Evolutionary conservation across 805 yeast species (phyloP), one percentile per base, ranked within the genome.

Genomic region (Ogataea glucozyma): DNA sequence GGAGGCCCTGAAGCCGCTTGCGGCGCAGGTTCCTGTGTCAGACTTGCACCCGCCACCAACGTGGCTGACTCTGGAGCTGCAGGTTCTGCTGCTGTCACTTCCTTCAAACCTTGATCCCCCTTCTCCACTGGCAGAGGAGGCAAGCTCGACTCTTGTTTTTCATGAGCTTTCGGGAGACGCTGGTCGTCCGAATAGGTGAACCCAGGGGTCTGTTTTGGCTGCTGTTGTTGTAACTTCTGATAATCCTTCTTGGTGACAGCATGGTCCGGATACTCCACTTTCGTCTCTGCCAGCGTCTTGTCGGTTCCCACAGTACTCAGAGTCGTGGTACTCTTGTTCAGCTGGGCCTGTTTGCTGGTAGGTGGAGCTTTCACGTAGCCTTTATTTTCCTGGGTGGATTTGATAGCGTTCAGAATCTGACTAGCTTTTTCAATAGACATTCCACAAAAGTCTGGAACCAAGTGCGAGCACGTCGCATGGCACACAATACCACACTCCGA

Each of bases 391-490:
- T 78, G 77, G 2, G 97, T 81, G 31, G 83, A 78, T 60, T 85
- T 84, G 59, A 91, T 89, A 8, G 97, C 88, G 43, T 77, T 78
- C 45, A 93, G 67, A 49, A 93, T 88, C 64, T 85, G 85, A 58
- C 88, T 89, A 3, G 97, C 98, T 77, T 85, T 87, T 59, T 88
- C 97, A 90, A 93, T 88, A 2, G 96, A 78, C 96, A 93, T 91
- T 44, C 99, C 99, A 72, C 99, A 93, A 64, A 93, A 88, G 62
- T 93, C 98, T 1, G 99, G 99, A 17, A 93, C 98, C 56, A 90
- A 72, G 58, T 89, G 97, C 10, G 91, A 83, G 70, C 99, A 93
- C 33, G 81, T 81, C 3, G 93, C 78, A 61, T 93, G 99, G 57
- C 96, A 91, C 84, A 91, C 88, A 16, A 89, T 80, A 22, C 95